A percentile compares a stretch with the other conserved stretches of the same genome.
These are phyloP conservation scores for Hippophae rhamnoides DNA, from an alignment of 306 rosid genomes.

Conservation along the genomic window DNA sequence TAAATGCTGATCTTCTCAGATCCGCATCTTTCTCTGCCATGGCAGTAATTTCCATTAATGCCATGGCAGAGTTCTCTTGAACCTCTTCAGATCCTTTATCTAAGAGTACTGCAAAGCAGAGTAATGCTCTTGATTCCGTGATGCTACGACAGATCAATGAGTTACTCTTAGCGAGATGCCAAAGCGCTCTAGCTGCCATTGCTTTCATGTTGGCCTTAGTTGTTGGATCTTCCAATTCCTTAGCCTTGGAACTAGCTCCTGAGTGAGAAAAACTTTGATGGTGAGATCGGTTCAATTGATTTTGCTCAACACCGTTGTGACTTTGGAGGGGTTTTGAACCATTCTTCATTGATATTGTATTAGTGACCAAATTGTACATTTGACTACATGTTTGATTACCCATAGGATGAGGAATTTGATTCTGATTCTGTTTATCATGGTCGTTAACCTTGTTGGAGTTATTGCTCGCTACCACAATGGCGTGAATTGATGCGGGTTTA, in stretches of 20 bases:
- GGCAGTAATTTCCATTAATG: constrained; percentile 80
- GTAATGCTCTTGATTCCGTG: constrained; percentile 78
- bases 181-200: constrained; percentile 80
- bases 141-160: constrained; percentile 66
- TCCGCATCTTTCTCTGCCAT: constrained; percentile 85
- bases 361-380: constrained; percentile 56
- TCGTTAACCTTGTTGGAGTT: constrained; percentile 21
- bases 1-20: constrained; percentile 75
- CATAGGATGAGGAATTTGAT: constrained; percentile 43
- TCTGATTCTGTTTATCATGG: constrained; percentile 20
- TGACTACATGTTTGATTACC: constrained; percentile 34
- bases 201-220: constrained; percentile 77
- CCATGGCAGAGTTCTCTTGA: constrained; percentile 77
- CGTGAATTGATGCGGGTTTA: constrained; percentile 69
- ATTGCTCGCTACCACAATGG: constrained; percentile 53
- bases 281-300: constrained; percentile 24
- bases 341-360: constrained; percentile 45
- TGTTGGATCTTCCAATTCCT: constrained; percentile 60
- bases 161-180: constrained; percentile 60
- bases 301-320: constrained; percentile 30
- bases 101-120: constrained; percentile 76
- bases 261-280: constrained; percentile 36
- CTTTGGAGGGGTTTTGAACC: constrained; percentile 19
- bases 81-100: constrained; percentile 71
- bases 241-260: constrained; percentile 50